Evolutionary conservation across 2,329 filamentous ascomycete species (phyloP), one percentile per base, ranked within the genome.

Genomic region (Myriosclerotinia scirpicola): DNA sequence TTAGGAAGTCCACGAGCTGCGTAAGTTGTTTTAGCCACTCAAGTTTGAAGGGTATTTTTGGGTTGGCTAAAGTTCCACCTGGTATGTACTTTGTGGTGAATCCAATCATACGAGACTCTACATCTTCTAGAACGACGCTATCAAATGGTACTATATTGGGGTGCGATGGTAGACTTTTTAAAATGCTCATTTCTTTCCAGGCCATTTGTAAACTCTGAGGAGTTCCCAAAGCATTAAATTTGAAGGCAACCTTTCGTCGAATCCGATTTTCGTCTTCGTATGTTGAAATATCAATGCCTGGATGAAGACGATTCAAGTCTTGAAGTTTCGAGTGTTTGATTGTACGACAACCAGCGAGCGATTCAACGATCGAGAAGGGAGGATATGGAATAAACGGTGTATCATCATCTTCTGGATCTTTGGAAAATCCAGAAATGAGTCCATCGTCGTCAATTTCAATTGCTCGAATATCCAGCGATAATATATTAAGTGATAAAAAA

Each of bases 1-100:
- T 80, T 36, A 81, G 70, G 46, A 76, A 73, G 64, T 81, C 78
- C 9, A 80, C 72, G 7, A 78, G 74, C 0, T 71, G 9, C 0
- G 75, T 75, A 0, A 81, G 75, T 65, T 81, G 79, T 20, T 72
- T 67, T 0, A 80, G 69, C 75, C 77, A 80, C 61, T 75, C 53
- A 0, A 80, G 70, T 68, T 74, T 76, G 62, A 80, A 81, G 1
- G 73, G 64, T 11, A 75, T 72, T 2, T 73, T 71, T 50, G 53
- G 68, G 1, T 46, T 30, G 17, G 1, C 14, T 1, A 59, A 26
- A 46, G 4, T 22, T 7, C 40, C 26, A n/a, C 55, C 40, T 34
- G 55, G 40, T 1, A 59, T 36, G 1, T 59, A 59, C 4, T 59
- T 59, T 8, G 42, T 46, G 2, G 55, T 22, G 40, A 59, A 46